Conservation (phyloP, 140 eudicot species). For the Anethum foeniculum region DNA sequence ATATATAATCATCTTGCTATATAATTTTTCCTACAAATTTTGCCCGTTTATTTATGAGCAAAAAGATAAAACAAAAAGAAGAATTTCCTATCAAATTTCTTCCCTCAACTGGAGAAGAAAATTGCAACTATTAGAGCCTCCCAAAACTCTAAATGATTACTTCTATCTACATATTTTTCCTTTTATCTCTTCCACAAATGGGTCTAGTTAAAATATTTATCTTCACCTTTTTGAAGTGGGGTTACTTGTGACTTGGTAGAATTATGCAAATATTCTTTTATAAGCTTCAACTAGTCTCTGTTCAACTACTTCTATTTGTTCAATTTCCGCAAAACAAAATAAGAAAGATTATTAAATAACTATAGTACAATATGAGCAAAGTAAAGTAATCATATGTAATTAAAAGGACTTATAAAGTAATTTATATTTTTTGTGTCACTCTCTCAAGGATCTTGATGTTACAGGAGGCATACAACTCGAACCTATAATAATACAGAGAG, state of each 20-base stretch:
- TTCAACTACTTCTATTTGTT: background rate
- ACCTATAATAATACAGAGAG: slow-evolving; percentile 25
- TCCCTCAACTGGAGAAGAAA: background rate
- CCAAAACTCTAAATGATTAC: background rate
- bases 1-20: background rate
- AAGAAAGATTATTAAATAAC: background rate
- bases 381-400: background rate
- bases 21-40: background rate
- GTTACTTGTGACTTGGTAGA: background rate
- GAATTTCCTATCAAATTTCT: background rate
- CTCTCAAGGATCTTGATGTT: slow-evolving; percentile 3
- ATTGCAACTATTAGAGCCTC: background rate
- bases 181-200: background rate
- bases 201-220: background rate
- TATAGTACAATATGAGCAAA: background rate
- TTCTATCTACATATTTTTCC: background rate
- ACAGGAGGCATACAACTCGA: slow-evolving; percentile 52
- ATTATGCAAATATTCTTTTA: background rate
- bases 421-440: background rate
- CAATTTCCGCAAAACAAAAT: background rate
- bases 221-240: background rate
- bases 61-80: background rate
- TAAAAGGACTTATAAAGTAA: background rate
- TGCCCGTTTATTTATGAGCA: background rate
- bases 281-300: background rate